Evolutionary conservation across 768 basidiomycete species (phyloP), one percentile per base, ranked within the genome.

Genomic region (Pleurotus djamor): DNA sequence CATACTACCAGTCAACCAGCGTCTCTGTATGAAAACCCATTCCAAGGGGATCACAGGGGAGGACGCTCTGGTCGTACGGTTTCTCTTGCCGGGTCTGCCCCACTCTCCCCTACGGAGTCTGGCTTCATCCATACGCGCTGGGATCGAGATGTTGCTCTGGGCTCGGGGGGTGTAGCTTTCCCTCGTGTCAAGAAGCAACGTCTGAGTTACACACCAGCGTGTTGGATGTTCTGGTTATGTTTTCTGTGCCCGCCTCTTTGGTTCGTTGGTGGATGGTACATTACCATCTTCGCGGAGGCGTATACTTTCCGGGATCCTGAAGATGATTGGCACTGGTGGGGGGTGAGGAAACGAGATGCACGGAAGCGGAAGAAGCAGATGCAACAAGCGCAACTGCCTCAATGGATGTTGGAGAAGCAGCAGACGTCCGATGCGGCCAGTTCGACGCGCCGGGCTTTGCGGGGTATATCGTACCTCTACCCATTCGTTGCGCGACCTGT

Each of bases 251-350:
- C 89, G 0, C 83, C 87, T 70, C 80, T 89, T 55, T 91, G 89
- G 89, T 78, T 91, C 48, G 76, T 91, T 12, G 89, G 89, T 0
- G 89, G 89, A 4, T 91, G 89, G 89, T 81, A 88, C 59, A 73
- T 85, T 58, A 81, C 80, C 67, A 76, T 62, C 70, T 73, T 79
- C 78, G n/a, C 74, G 76, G 7, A 71, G 71, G 59, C 68, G 74
- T 45, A 76, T 74, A 33, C 68, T 80, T 59, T 74, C 72, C 56
- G 67, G 64, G 57, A 66, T 60, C 59, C 60, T 68, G 60, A 68
- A 52, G 56, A 62, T 36, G 51, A 63, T 52, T 48, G 59, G 60
- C 58, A 59, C 60, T 56, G 35, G 57, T 63, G 64, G 61, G 54
- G 32, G 34, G 54, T 61, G 48, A 57, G 57, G 41, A 63, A 59